Conservation (phyloP, 768 basidiomycete species). For the Phlegmacium glaucopus region DNA sequence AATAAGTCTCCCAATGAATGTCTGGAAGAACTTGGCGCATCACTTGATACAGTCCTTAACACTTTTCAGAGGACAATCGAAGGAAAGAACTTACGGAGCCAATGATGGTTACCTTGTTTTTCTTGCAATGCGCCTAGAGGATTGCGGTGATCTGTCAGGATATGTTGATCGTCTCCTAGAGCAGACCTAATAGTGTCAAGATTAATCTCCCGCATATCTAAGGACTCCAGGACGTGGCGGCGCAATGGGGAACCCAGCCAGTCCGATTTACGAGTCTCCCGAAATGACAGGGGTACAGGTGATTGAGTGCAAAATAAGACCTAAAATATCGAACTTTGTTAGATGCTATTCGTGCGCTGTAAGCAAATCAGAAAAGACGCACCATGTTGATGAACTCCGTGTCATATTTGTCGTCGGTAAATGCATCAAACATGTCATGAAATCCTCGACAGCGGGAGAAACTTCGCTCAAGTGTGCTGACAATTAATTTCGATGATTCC, state of each 20-base stretch:
- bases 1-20: conserved; percentile 78
- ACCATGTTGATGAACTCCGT: conserved; percentile 75
- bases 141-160: conserved; percentile 64
- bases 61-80: background rate
- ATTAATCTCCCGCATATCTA: conserved; percentile 54
- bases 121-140: conserved; percentile 64
- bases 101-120: conserved; percentile 64
- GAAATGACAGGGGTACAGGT: conserved; percentile 52
- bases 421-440: conserved; percentile 56
- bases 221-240: conserved; percentile 48
- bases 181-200: conserved; percentile 35
- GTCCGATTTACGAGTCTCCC: conserved; percentile 49
- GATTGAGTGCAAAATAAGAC: conserved; percentile 80
- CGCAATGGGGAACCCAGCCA: conserved; percentile 70
- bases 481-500: conserved; percentile 58
- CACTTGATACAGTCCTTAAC: conserved; percentile 38
- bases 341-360: background rate
- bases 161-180: conserved; percentile 40
- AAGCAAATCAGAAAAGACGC: conserved; percentile 13
- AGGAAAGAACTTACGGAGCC: conserved; percentile 55
- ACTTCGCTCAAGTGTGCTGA: conserved; percentile 63
- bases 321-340: conserved; percentile 33
- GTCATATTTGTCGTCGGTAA: conserved; percentile 44
- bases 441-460: conserved; percentile 83
- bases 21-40: conserved; percentile 79